Evolutionary conservation across 805 yeast species (phyloP), one percentile per base, ranked within the genome.

Genomic region (Ogataea ramenticola): DNA sequence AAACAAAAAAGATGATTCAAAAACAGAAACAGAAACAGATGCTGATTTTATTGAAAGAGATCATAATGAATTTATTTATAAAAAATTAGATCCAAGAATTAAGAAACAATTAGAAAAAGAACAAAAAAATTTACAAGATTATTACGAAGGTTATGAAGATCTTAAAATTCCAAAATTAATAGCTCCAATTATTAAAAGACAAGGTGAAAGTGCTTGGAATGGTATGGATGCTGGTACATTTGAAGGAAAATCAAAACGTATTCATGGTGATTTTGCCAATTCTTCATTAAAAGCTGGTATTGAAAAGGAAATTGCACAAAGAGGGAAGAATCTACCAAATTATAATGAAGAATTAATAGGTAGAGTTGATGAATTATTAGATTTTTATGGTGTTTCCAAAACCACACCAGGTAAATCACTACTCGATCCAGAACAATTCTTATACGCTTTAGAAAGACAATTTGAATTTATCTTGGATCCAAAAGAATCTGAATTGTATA

Each of bases 301-400:
- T 20, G 41, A 44, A 26, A 39, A 47, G 9, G 58, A 56, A 14
- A 34, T 52, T 20, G 57, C n/a, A n/a, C n/a, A 58, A 38, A 51
- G 55, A 38, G 52, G 54, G 7, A 5, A 14, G 4, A 14, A 29
- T 14, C 4, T 29, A 4, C n/a, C 32, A 29, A 29, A 29, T 38
- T 49, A 60, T 16, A 52, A 59, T 16, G 46, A 45, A n/a, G 53
- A 54, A 42, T 57, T 61, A 21, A 30, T 42, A 5, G 14, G 40
- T 8, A 11, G 49, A 45, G 37, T 24, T 49, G 10, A 31, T 15
- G 19, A 22, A 9, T 16, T 32, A 29, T 14, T 29, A 8, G 32
- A 29, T 11, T 29, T 29, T 14, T 29, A 29, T 29, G n/a, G n/a
- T 32, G 35, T 32, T 32, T 6, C 3, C 12, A 32, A 11, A 32